phyloP scores from a whole-genome alignment of 768 basidiomycete species.

The Phanerochaete sordida region DNA sequence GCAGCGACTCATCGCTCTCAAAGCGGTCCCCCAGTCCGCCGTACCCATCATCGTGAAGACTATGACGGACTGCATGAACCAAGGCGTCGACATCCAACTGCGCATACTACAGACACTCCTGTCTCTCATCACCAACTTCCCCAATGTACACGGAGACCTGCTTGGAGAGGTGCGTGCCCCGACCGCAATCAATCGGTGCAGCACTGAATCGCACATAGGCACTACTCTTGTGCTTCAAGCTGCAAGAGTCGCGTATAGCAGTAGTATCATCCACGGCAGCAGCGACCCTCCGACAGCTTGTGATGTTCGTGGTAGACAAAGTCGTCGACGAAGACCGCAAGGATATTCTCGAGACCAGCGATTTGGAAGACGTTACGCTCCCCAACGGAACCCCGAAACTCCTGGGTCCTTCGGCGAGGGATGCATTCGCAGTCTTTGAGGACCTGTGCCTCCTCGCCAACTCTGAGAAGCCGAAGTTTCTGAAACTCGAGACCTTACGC shows the following conservation, averaged over 20 bases:
- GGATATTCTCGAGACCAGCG: conserved; percentile 30
- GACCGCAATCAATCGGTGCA: not conserved
- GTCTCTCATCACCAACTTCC: conserved; percentile 86
- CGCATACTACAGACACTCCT: conserved; percentile 91
- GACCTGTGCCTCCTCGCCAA: conserved; percentile 90
- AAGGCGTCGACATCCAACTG: conserved; percentile 96
- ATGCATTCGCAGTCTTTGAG: conserved; percentile 87
- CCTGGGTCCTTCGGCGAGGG: conserved; percentile 73
- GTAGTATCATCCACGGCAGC: conserved; percentile 98
- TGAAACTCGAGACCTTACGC: conserved; percentile 78
- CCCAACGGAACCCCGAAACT: conserved; percentile 64
- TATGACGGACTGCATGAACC: conserved; percentile 83
- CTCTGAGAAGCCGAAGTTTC: conserved; percentile 73
- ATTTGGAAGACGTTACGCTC: conserved; percentile 44
- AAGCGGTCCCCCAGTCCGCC: conserved; percentile 77
- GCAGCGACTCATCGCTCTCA: conserved; percentile 84
- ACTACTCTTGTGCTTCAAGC: conserved; percentile 87
- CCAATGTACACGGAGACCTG: conserved; percentile 71
- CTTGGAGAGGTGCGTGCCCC: conserved; percentile 69
- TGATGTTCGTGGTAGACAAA: conserved; percentile 98
- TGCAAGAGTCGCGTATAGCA: conserved; percentile 93
- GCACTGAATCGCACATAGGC: conserved; percentile 46
- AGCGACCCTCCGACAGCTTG: conserved; percentile 90
- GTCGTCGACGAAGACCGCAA: conserved; percentile 73
- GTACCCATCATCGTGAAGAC: conserved; percentile 80